Percentiles rank a stretch among this genome's conserved stretches.
phyloP scores from a whole-genome alignment of 2,329 filamentous ascomycete genomes.

The Botrytis fragariae region DNA sequence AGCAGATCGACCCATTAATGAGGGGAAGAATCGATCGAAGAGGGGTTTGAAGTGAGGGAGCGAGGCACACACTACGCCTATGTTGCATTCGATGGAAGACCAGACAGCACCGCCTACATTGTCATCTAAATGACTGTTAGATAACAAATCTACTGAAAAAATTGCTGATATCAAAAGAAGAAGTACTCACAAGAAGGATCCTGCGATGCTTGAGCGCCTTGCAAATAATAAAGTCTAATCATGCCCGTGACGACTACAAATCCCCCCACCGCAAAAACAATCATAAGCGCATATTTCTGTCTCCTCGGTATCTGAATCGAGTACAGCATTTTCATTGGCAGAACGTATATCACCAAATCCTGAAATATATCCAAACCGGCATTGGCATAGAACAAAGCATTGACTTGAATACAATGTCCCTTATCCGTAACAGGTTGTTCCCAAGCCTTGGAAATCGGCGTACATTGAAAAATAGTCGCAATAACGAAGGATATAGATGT shows the following conservation, averaged over 20 bases:
- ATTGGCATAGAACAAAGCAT: slow-evolving; percentile 15
- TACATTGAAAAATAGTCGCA: slow-evolving; percentile 16
- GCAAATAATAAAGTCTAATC: slow-evolving; percentile 13
- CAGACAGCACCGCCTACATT: slow-evolving; percentile 11
- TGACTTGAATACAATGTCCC: slow-evolving; percentile 3
- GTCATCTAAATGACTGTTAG: slow-evolving; percentile 2
- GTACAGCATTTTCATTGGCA: slow-evolving; percentile 14
- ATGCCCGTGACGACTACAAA: slow-evolving; percentile 12
- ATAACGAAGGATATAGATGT: slow-evolving; percentile 1
- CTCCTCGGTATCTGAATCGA: slow-evolving; percentile 14
- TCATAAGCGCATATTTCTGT: slow-evolving; percentile 10
- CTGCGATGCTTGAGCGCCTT: slow-evolving; percentile 6
- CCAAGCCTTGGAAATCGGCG: slow-evolving; percentile 9
- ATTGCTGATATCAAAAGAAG: neutral
- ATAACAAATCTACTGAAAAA: neutral
- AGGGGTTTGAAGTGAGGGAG: slow-evolving; percentile 19
- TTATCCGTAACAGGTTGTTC: neutral
- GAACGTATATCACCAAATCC: slow-evolving; percentile 9
- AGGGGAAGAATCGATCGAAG: slow-evolving; percentile 10
- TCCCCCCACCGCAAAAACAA: slow-evolving; percentile 15
- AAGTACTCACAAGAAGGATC: slow-evolving; percentile 17
- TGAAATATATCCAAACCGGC: slow-evolving; percentile 11
- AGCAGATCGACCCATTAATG: neutral
- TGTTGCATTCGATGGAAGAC: slow-evolving; percentile 17
- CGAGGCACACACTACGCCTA: slow-evolving; percentile 15